Percentiles rank a stretch among this genome's conserved stretches.
phyloP scores from a whole-genome alignment of 768 basidiomycete species.

The Pulveroboletus frians region DNA sequence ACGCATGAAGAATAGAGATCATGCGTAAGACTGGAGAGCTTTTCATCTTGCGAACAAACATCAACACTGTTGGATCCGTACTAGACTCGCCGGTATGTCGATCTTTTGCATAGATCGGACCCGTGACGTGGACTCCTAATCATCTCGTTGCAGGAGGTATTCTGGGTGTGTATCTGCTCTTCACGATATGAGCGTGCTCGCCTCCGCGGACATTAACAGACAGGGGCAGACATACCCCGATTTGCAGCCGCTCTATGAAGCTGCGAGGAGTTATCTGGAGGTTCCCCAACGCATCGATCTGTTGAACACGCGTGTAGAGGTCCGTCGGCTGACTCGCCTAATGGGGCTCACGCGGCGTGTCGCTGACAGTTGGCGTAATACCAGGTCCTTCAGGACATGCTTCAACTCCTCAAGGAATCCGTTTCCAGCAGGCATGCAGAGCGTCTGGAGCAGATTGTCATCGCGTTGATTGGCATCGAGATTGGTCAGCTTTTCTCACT shows the following conservation, averaged over 20 bases:
- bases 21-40: slow-evolving; percentile 97
- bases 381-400: slow-evolving; percentile 94
- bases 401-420: slow-evolving; percentile 90
- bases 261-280: slow-evolving; percentile 90
- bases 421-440: slow-evolving; percentile 89
- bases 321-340: slow-evolving; percentile 29
- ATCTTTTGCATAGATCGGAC: slow-evolving; percentile 1
- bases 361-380: slow-evolving; percentile 1
- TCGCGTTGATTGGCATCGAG: slow-evolving; percentile 84
- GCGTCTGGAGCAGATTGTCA: slow-evolving; percentile 88
- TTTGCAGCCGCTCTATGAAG: slow-evolving; percentile 90
- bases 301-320: slow-evolving; percentile 91
- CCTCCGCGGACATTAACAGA: slow-evolving; percentile 18
- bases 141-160: slow-evolving; percentile 63
- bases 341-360: neutral
- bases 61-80: slow-evolving; percentile 95
- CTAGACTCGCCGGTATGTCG: slow-evolving; percentile 77
- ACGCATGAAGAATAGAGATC: slow-evolving; percentile 54
- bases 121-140: neutral
- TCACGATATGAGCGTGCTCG: neutral
- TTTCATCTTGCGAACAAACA: slow-evolving; percentile 89
- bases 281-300: slow-evolving; percentile 91
- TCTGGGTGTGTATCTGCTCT: slow-evolving; percentile 65
- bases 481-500: slow-evolving; percentile 48
- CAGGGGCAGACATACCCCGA: slow-evolving; percentile 78